These are phyloP conservation scores for Suillus discolor DNA, from an alignment of 768 basidiomycete species.

Conservation along the genomic window DNA sequence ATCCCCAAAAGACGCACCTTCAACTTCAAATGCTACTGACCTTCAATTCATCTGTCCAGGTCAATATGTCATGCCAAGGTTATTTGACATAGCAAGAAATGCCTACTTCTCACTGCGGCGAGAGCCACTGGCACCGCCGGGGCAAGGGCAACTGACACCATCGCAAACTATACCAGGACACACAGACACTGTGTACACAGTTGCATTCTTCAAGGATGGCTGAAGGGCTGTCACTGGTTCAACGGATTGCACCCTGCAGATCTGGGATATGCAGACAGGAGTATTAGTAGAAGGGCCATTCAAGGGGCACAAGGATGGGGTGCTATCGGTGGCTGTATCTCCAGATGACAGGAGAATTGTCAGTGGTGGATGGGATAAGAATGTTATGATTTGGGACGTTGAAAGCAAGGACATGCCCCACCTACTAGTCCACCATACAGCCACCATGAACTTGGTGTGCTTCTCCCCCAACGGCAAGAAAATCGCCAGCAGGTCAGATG, in stretches of 20 bases:
- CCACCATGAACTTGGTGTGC: too few relatives aligned
- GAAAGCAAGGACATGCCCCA: too few relatives aligned
- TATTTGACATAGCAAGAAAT: not conserved
- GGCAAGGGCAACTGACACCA: not conserved
- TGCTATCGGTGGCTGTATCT: too few relatives aligned
- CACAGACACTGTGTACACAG: constrained; percentile 26
- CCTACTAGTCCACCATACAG: too few relatives aligned
- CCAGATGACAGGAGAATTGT: too few relatives aligned
- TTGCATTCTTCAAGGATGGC: constrained; percentile 21
- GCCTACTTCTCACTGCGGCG: not conserved
- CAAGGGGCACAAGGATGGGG: too few relatives aligned
- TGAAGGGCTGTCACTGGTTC: constrained; percentile 23
- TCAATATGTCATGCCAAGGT: not conserved
- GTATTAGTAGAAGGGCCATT: not conserved
- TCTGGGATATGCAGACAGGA: constrained; percentile 8
- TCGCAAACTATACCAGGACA: constrained; percentile 15
- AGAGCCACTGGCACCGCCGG: too few relatives aligned
- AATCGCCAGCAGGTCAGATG: too few relatives aligned
- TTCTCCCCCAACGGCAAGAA: too few relatives aligned
- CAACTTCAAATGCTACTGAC: not conserved
- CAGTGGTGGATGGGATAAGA: too few relatives aligned
- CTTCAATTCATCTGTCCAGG: not conserved
- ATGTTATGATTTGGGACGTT: too few relatives aligned
- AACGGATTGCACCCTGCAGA: constrained; percentile 26
- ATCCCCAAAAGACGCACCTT: too few relatives aligned